Conservation (phyloP, 768 basidiomycete genomes). For the Trametes cubensis region DNA sequence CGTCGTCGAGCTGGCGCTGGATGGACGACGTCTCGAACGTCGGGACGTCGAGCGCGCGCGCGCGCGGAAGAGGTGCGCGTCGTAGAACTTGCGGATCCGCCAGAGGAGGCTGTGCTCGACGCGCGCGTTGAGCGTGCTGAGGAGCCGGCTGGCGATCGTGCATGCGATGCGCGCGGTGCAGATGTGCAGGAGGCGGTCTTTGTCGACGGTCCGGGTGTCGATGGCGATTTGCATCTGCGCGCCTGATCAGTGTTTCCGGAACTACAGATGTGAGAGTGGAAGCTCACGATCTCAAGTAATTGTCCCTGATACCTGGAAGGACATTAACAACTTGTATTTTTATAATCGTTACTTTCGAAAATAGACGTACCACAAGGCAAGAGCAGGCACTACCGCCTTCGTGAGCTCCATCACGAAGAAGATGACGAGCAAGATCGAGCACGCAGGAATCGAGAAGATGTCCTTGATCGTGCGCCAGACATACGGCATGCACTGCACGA, state of each 20-base stretch:
- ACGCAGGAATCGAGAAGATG: constrained; percentile 53
- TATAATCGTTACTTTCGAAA: background rate
- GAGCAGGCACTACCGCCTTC: constrained; percentile 59
- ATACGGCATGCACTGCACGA: constrained; percentile 54
- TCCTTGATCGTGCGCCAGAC: constrained; percentile 70
- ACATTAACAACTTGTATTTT: background rate
- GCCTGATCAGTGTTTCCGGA: constrained; percentile 7
- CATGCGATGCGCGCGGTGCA: constrained; percentile 59
- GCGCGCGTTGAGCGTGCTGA: constrained; percentile 40
- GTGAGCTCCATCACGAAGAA: constrained; percentile 50
- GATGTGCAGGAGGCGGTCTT: constrained; percentile 52
- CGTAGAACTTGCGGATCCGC: constrained; percentile 62
- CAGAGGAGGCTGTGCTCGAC: constrained; percentile 48
- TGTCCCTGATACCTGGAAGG: constrained; percentile 65
- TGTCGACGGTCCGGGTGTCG: constrained; percentile 63
- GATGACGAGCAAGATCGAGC: constrained; percentile 48
- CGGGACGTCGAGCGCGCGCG: constrained; percentile 75
- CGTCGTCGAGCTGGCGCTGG: constrained; percentile 62
- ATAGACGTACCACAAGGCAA: constrained; percentile 57
- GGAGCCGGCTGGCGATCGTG: constrained; percentile 46
- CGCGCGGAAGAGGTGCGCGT: constrained; percentile 63
- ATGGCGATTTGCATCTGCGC: constrained; percentile 66
- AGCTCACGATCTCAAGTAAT: constrained; percentile 58
- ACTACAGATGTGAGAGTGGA: background rate
- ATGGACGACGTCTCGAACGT: constrained; percentile 70